These are phyloP conservation scores for Parastagonospora avenae DNA, from an alignment of 2,329 filamentous ascomycete genomes.

Conservation along the genomic window DNA sequence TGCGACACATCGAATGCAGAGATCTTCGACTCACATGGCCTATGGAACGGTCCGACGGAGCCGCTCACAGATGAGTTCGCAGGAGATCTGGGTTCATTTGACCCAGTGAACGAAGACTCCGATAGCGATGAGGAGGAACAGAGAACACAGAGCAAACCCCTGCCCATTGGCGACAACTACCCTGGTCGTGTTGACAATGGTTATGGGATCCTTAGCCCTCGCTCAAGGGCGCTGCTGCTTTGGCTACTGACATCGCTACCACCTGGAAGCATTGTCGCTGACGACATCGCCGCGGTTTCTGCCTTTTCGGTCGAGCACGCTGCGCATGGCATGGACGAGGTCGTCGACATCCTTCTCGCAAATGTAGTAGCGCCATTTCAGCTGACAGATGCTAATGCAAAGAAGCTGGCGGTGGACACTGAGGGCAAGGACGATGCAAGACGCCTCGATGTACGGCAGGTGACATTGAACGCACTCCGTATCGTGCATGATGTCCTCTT, in stretches of 20 bases:
- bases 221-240: slow-evolving; percentile 69
- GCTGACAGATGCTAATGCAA: slow-evolving; percentile 72
- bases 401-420: slow-evolving; percentile 34
- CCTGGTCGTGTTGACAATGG: slow-evolving; percentile 32
- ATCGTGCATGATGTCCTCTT: slow-evolving; percentile 80
- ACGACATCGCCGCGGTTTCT: slow-evolving; percentile 84
- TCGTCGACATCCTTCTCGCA: slow-evolving; percentile 83
- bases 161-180: slow-evolving; percentile 36
- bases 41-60: slow-evolving; percentile 78
- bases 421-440: slow-evolving; percentile 29
- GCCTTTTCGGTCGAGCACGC: slow-evolving; percentile 89
- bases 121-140: slow-evolving; percentile 74
- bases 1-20: slow-evolving; percentile 54
- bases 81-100: slow-evolving; percentile 76
- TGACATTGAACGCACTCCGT: slow-evolving; percentile 68
- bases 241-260: slow-evolving; percentile 85
- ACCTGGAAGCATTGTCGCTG: slow-evolving; percentile 73
- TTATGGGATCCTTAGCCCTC: slow-evolving; percentile 35
- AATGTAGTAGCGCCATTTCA: slow-evolving; percentile 81
- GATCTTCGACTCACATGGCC: slow-evolving; percentile 32
- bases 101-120: slow-evolving; percentile 54
- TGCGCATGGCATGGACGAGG: slow-evolving; percentile 82
- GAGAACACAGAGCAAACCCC: slow-evolving; percentile 24
- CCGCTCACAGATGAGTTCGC: slow-evolving; percentile 80
- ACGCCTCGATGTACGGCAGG: slow-evolving; percentile 26